Percentiles rank a stretch among this genome's conserved stretches.
Evolutionary conservation across 2,329 filamentous ascomycete species (phyloP).

Genomic region (Phaeosphaeria sp.): DNA sequence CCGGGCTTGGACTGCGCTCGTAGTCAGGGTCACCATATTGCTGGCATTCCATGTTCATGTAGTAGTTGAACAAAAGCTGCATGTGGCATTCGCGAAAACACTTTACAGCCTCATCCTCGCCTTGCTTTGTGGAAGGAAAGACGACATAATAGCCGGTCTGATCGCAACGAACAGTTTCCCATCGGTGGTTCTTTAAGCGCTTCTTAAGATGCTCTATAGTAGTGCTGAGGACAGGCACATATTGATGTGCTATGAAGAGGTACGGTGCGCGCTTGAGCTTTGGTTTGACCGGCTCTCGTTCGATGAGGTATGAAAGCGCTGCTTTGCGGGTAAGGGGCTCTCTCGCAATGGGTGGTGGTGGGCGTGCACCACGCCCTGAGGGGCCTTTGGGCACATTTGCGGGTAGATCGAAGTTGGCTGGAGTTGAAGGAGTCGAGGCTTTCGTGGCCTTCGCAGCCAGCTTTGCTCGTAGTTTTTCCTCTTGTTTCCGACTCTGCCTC

Average conservation of each 20-base stretch:
- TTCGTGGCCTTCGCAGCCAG: conserved; percentile 35
- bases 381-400: conserved; percentile 89
- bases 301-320: conserved; percentile 58
- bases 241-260: conserved; percentile 85
- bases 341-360: conserved; percentile 47
- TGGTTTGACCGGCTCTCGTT: conserved; percentile 69
- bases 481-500: conserved; percentile 70
- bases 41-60: conserved; percentile 88
- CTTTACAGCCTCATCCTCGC: conserved; percentile 79
- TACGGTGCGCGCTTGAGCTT: conserved; percentile 83
- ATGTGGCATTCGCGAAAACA: conserved; percentile 82
- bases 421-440: conserved; percentile 24
- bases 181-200: conserved; percentile 80
- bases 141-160: conserved; percentile 87
- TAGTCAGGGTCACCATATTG: conserved; percentile 71
- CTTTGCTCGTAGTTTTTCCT: conserved; percentile 53
- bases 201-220: conserved; percentile 92
- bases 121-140: conserved; percentile 80
- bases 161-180: conserved; percentile 83
- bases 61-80: conserved; percentile 87
- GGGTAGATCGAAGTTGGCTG: conserved; percentile 64
- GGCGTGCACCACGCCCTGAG: conserved; percentile 59
- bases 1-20: conserved; percentile 60
- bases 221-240: conserved; percentile 83
- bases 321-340: conserved; percentile 54